Evolutionary conservation across 2,329 filamentous ascomycete species (phyloP), one percentile per base, ranked within the genome.

Genomic region (Neobulgaria alba): DNA sequence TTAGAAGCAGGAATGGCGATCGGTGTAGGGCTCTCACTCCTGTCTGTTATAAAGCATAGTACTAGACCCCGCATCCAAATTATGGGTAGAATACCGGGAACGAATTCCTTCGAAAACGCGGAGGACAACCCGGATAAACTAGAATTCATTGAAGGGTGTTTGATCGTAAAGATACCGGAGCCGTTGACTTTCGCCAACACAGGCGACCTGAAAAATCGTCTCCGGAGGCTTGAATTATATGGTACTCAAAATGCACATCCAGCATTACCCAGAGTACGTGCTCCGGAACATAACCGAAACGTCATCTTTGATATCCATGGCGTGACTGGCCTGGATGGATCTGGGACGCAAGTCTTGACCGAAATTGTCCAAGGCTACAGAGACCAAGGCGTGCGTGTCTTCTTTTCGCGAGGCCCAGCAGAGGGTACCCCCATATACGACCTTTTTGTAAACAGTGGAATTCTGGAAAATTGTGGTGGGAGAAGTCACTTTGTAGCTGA

Each of bases 111-210:
- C 56, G 85, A 90, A 49, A 94, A 93, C 54, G 88, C 89, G 1
- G 89, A 81, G 54, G 67, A 81, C 1, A 75, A 84, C 41, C 75
- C 81, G 0, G 78, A 82, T 33, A 72, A 74, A 19, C 71, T 96
- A 3, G 90, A 96, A 60, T 89, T 94, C 55, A 75, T 95, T 39
- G 89, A 95, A 50, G 86, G 90, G 12, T 93, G 85, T 46, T 68
- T 98, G 8, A 95, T 98, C 45, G 87, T 96, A 55, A 96, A 96
- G 68, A 96, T 98, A 41, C 90, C 92, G 0, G 92, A 98, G 59
- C 92, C 92, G 0, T 68, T 98, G 37, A 96, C 90, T 0, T 98
- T 98, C 61, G 90, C 90, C 57, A 98, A 98, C 61, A 96, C 92
- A 0, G 92, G 89, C 34, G 85, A 92, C 52, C 68, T 98, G 33